A percentile compares a stretch with the other conserved stretches of the same genome.
phyloP scores from a whole-genome alignment of 2,329 filamentous ascomycete species.

The Fusarium keratoplasticum region DNA sequence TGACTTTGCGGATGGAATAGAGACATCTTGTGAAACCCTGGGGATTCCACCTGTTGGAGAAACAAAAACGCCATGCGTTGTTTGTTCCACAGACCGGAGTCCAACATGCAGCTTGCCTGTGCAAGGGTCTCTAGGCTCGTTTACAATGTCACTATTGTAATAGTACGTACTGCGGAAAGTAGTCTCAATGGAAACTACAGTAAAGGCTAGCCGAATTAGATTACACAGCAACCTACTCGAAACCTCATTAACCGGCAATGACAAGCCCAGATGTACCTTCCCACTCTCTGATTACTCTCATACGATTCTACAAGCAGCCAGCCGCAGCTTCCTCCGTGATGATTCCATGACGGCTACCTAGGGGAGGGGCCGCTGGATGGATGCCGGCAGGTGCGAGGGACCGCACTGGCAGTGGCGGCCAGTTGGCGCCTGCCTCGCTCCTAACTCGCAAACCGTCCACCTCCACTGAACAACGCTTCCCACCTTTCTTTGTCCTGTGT shows the following conservation, averaged over 20 bases:
- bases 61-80: background rate
- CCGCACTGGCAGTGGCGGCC: slow-evolving; percentile 4
- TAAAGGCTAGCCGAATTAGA: background rate
- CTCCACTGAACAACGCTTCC: slow-evolving; percentile 9
- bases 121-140: background rate
- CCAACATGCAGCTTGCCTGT: background rate
- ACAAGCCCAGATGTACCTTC: background rate
- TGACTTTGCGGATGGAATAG: background rate
- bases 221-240: background rate
- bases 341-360: background rate
- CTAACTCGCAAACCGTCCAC: slow-evolving; percentile 1
- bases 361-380: background rate
- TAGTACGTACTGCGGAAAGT: background rate
- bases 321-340: background rate
- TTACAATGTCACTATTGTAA: background rate
- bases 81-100: background rate
- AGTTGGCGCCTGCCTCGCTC: background rate
- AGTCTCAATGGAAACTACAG: background rate
- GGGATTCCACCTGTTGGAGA: background rate
- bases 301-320: background rate
- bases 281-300: background rate
- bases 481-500: slow-evolving; percentile 16
- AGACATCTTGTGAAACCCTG: background rate
- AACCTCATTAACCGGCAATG: background rate
- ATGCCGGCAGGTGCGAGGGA: background rate